phyloP scores from a whole-genome alignment of 2,329 filamentous ascomycete species.

The Coniochaeta sp. region DNA sequence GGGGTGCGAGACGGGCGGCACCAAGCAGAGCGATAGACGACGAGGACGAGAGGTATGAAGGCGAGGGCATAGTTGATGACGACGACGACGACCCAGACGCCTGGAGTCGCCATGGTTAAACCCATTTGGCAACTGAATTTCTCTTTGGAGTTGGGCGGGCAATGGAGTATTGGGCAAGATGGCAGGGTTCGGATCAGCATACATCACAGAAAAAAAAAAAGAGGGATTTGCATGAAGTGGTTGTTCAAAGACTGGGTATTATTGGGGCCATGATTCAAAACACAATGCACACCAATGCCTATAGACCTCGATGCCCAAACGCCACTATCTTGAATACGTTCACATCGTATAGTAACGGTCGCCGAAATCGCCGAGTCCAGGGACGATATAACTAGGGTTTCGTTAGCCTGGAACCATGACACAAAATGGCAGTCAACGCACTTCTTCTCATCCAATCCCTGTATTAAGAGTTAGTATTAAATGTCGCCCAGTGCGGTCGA shows the following conservation, averaged over 20 bases:
- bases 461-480: too few relatives aligned
- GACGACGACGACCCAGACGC: constrained; percentile 46
- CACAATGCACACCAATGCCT: neutral
- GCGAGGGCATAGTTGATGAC: constrained; percentile 44
- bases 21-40: constrained; percentile 32
- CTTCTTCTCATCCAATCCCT: constrained; percentile 95
- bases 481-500: too few relatives aligned
- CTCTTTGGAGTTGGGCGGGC: neutral
- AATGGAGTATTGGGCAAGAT: neutral
- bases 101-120: neutral
- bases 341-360: constrained; percentile 92
- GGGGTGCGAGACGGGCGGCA: constrained; percentile 10
- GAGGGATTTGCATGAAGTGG: neutral
- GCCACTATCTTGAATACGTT: neutral
- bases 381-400: constrained; percentile 75
- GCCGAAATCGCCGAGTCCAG: constrained; percentile 90
- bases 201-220: neutral
- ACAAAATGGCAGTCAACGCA: constrained; percentile 26
- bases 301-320: neutral
- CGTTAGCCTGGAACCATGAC: constrained; percentile 25
- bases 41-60: constrained; percentile 44
- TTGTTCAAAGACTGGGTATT: neutral
- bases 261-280: neutral
- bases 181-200: neutral
- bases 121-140: neutral